Conservation (phyloP, 2,329 filamentous ascomycete genomes). For the Cytospora schulzeri region DNA sequence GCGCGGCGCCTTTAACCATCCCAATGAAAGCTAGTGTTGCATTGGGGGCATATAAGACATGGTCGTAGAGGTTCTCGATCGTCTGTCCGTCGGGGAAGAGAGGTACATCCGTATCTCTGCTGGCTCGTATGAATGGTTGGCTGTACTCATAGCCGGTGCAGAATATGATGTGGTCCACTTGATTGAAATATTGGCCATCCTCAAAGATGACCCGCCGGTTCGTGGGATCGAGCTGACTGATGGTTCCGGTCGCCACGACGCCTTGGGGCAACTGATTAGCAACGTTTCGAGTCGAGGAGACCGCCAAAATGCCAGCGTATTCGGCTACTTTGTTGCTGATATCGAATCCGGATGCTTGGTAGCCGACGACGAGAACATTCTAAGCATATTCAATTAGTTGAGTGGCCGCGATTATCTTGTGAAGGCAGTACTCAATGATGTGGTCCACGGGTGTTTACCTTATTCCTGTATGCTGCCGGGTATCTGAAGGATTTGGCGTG, state of each 20-base stretch:
- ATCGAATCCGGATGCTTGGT: slow-evolving; percentile 13
- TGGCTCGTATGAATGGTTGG: slow-evolving; percentile 6
- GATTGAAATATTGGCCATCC: neutral
- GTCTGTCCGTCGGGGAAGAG: slow-evolving; percentile 4
- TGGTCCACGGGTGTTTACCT: neutral
- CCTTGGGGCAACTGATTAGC: neutral
- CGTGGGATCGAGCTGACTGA: neutral
- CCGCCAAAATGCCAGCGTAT: neutral
- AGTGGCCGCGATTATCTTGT: no score
- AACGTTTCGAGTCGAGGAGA: slow-evolving; percentile 5
- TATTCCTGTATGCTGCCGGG: neutral
- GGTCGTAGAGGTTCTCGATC: neutral
- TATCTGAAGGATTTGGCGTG: neutral
- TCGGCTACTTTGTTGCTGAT: slow-evolving; percentile 4
- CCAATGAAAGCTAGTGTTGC: slow-evolving; percentile 10
- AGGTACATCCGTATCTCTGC: neutral
- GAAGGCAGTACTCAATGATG: no score
- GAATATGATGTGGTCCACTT: slow-evolving; percentile 5
- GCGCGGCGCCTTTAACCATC: slow-evolving; percentile 1
- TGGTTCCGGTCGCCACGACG: neutral
- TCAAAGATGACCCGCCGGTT: neutral
- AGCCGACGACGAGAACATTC: slow-evolving; percentile 5
- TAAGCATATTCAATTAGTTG: neutral
- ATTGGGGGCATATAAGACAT: neutral
- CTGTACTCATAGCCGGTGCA: slow-evolving; percentile 15